phyloP scores from a whole-genome alignment of 768 basidiomycete species.

The Pulveroboletus sp. region DNA sequence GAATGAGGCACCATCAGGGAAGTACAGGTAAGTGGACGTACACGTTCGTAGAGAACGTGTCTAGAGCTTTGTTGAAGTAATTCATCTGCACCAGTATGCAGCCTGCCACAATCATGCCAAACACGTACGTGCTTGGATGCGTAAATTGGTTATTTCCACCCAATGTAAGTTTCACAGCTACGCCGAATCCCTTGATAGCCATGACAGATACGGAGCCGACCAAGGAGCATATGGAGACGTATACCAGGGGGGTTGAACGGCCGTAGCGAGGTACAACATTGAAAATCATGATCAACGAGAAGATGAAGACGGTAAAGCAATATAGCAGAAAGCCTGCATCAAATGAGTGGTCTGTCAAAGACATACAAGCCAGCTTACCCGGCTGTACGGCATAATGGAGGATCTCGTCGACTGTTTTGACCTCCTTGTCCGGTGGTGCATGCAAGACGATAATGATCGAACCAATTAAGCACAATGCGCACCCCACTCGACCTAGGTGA shows the following conservation, averaged over 20 bases:
- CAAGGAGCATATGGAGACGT: conserved; percentile 93
- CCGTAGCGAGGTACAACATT: conserved; percentile 80
- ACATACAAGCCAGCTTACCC: conserved; percentile 44
- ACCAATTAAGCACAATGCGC: conserved; percentile 77
- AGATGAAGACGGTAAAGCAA: conserved; percentile 77
- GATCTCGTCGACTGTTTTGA: conserved; percentile 92
- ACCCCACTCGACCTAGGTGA: conserved; percentile 84
- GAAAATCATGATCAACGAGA: conserved; percentile 85
- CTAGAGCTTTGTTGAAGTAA: conserved; percentile 97
- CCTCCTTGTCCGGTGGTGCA: conserved; percentile 92
- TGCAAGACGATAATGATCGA: conserved; percentile 94
- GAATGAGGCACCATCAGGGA: not conserved
- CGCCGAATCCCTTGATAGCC: conserved; percentile 98
- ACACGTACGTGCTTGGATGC: conserved; percentile 94
- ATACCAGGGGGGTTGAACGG: conserved; percentile 82
- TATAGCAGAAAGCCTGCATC: conserved; percentile 85
- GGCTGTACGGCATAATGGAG: conserved; percentile 90
- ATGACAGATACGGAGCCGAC: conserved; percentile 97
- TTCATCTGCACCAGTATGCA: conserved; percentile 94
- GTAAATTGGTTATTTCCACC: conserved; percentile 93
- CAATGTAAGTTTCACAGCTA: conserved; percentile 92
- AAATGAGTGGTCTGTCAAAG: conserved; percentile 6
- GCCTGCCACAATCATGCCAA: conserved; percentile 71
- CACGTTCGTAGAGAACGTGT: conserved; percentile 97
- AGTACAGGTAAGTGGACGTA: conserved; percentile 39